Evolutionary conservation across 352 stramenopile species (phyloP).

Genomic region (Globisporangium recalcitrans): DNA sequence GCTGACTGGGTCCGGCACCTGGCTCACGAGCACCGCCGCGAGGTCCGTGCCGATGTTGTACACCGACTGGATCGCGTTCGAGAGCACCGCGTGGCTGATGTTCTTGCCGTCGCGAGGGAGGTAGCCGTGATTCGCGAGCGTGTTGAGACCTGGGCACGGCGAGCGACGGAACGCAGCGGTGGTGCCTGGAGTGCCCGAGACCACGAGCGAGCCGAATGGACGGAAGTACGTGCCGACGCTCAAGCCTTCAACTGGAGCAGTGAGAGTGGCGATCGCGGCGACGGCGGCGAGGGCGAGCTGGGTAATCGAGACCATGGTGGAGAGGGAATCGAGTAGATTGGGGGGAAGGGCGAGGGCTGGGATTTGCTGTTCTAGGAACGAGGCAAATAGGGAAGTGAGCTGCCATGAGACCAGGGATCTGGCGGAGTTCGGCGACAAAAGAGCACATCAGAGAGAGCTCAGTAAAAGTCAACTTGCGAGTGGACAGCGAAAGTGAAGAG

Average conservation of each 20-base stretch:
- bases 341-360: background rate
- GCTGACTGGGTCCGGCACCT: conserved; percentile 8
- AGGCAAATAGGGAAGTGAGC: background rate
- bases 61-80: conserved; percentile 11
- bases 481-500: too few species aligned
- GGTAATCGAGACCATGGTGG: conserved; percentile 10
- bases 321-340: background rate
- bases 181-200: conserved; percentile 20
- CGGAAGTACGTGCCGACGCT: conserved; percentile 26
- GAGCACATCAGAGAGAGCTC: background rate
- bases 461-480: too few species aligned
- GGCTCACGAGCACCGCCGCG: conserved; percentile 7
- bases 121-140: conserved; percentile 30
- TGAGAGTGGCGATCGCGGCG: background rate
- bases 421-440: too few species aligned
- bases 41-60: conserved; percentile 21
- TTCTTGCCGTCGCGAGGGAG: conserved; percentile 38
- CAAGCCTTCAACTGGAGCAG: conserved; percentile 11
- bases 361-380: background rate
- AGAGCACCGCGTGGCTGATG: conserved; percentile 20
- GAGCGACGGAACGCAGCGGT: conserved; percentile 27
- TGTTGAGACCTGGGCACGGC: conserved; percentile 41
- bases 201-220: conserved; percentile 23
- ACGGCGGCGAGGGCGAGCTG: conserved; percentile 11
- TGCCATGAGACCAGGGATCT: background rate